These are phyloP conservation scores for Tulasnella sp. DNA, from an alignment of 768 basidiomycete species.

Conservation along the genomic window DNA sequence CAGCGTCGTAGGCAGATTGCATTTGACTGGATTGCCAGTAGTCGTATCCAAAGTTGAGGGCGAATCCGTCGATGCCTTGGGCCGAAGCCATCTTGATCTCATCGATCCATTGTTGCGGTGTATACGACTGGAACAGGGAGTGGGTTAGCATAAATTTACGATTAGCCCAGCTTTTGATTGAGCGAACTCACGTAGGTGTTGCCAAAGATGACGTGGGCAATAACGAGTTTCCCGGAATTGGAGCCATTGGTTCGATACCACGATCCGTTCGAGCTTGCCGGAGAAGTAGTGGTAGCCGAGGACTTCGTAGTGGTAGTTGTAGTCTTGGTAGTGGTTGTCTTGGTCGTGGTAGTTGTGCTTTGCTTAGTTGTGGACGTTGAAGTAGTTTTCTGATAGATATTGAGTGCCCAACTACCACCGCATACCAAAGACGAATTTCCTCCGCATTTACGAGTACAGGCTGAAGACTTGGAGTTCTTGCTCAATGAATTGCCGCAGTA, in stretches of 20 bases:
- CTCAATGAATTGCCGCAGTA: neutral
- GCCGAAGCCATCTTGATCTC: conserved; percentile 24
- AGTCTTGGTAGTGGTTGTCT: neutral
- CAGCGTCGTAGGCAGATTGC: conserved; percentile 24
- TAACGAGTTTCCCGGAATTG: conserved; percentile 22
- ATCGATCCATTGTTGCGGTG: conserved; percentile 19
- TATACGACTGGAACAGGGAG: neutral
- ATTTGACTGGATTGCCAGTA: conserved; percentile 26
- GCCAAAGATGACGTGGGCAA: conserved; percentile 28
- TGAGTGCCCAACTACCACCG: neutral
- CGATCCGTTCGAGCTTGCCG: neutral
- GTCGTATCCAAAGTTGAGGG: conserved; percentile 27
- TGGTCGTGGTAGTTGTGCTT: neutral
- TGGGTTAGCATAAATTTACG: neutral
- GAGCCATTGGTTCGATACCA: conserved; percentile 8
- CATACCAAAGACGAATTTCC: neutral
- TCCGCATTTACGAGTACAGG: neutral
- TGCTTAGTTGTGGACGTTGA: neutral
- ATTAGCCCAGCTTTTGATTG: neutral
- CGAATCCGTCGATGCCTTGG: conserved; percentile 22
- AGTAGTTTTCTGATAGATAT: neutral
- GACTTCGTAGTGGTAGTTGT: neutral
- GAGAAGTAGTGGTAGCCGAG: neutral
- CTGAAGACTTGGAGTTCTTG: neutral
- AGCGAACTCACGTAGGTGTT: conserved; percentile 24